phyloP scores from a whole-genome alignment of 2,329 filamentous ascomycete genomes.

The Aspergillus piperis region DNA sequence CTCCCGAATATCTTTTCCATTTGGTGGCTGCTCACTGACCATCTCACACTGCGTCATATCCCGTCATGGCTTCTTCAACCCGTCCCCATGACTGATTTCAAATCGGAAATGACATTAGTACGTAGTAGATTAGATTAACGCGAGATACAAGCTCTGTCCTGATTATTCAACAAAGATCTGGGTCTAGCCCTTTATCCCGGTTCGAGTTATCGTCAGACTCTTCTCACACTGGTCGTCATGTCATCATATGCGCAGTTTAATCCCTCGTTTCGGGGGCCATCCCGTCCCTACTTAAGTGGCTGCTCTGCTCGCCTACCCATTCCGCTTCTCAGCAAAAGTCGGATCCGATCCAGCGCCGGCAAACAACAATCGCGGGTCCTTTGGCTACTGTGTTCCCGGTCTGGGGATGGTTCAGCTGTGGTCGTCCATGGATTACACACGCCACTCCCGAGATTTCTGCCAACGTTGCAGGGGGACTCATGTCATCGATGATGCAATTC shows the following conservation, averaged over 20 bases:
- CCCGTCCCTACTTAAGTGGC: background rate
- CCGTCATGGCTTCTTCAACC: background rate
- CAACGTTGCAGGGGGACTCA: background rate
- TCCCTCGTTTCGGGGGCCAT: background rate
- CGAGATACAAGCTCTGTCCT: background rate
- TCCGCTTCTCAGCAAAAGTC: background rate
- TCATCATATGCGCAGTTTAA: background rate
- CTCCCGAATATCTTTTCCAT: too few relatives aligned
- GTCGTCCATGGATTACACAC: slow-evolving; percentile 5
- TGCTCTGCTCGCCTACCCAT: background rate
- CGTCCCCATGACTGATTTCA: background rate
- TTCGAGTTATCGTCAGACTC: background rate
- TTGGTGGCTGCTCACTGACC: background rate
- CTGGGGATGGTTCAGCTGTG: background rate
- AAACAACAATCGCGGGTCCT: background rate
- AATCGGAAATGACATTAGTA: background rate
- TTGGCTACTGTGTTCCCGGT: background rate
- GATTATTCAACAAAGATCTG: background rate
- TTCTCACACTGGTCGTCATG: background rate
- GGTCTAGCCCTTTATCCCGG: background rate
- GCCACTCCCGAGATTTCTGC: slow-evolving; percentile 6
- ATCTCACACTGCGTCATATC: background rate
- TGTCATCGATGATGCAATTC: slow-evolving; percentile 11
- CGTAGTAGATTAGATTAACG: background rate
- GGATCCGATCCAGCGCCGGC: background rate